Evolutionary conservation across 768 basidiomycete species (phyloP).

Genomic region (Xerocomellus chrysenteron): DNA sequence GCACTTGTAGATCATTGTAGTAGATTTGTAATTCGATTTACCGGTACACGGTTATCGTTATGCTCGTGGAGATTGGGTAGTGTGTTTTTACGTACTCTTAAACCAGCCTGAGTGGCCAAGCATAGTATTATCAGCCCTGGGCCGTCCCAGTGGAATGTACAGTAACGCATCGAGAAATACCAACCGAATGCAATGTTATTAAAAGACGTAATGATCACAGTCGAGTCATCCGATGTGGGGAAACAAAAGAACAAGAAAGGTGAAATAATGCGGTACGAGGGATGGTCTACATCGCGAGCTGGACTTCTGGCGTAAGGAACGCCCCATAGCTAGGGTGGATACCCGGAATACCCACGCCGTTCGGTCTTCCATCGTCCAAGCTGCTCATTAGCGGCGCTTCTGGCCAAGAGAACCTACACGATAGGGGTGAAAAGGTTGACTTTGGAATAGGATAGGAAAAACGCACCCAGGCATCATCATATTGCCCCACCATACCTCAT

Average conservation of each 20-base stretch:
- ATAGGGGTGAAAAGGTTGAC: not conserved
- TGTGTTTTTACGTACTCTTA: not conserved
- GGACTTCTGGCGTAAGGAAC: conserved; percentile 20
- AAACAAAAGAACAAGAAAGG: not conserved
- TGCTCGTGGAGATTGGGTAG: too few relatives aligned
- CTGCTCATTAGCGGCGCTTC: conserved; percentile 26
- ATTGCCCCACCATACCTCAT: conserved; percentile 71
- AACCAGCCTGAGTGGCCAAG: not conserved
- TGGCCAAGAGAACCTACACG: conserved; percentile 33
- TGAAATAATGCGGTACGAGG: not conserved
- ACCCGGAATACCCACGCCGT: conserved; percentile 15
- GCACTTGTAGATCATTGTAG: not conserved
- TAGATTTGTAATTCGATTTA: too few relatives aligned
- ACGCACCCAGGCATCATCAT: conserved; percentile 81
- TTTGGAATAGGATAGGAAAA: not conserved
- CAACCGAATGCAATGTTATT: not conserved
- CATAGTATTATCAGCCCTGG: not conserved
- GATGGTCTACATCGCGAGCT: conserved; percentile 23
- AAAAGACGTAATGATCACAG: not conserved
- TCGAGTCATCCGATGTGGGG: too few relatives aligned
- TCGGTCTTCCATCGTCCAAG: conserved; percentile 15
- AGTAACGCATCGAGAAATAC: not conserved
- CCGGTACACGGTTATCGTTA: too few relatives aligned
- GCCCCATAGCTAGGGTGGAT: conserved; percentile 19
- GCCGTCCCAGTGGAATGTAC: not conserved